These are phyloP conservation scores for Eutrema heterophyllum DNA, from an alignment of 345 rosid genomes.

Conservation along the genomic window DNA sequence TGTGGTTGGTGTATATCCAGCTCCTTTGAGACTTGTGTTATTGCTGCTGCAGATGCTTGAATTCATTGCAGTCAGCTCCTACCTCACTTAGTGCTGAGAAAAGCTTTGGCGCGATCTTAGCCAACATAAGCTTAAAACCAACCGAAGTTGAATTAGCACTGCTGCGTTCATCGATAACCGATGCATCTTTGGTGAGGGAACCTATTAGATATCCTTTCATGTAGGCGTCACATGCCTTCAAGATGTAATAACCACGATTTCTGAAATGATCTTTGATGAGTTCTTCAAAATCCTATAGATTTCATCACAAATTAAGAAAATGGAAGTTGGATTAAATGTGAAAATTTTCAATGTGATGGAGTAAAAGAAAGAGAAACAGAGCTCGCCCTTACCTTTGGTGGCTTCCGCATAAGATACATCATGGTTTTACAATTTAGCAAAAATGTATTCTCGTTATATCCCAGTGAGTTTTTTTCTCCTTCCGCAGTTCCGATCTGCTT, in stretches of 20 bases:
- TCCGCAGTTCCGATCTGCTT: conserved; percentile 92
- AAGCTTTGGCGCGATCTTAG: conserved; percentile 81
- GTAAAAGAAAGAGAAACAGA: conserved; percentile 3
- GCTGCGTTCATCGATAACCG: conserved; percentile 33
- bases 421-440: conserved; percentile 90
- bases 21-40: conserved; percentile 14
- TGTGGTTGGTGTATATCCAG: not conserved
- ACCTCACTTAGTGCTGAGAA: conserved; percentile 50
- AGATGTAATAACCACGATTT: conserved; percentile 78
- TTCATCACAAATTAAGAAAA: not conserved
- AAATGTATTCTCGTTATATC: conserved; percentile 91
- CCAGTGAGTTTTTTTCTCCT: conserved; percentile 91
- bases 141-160: conserved; percentile 65
- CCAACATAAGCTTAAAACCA: conserved; percentile 93
- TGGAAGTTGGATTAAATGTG: not conserved
- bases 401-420: conserved; percentile 86
- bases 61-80: conserved; percentile 68
- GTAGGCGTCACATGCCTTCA: conserved; percentile 89
- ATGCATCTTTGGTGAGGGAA: conserved; percentile 72
- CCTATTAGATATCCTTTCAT: conserved; percentile 92
- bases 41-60: conserved; percentile 37
- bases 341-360: not conserved
- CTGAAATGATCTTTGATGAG: conserved; percentile 75
- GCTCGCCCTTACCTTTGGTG: conserved; percentile 63
- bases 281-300: conserved; percentile 70